Evolutionary conservation across 208 protist genomes (phyloP).

Genomic region (Trypanosoma scelopori): DNA sequence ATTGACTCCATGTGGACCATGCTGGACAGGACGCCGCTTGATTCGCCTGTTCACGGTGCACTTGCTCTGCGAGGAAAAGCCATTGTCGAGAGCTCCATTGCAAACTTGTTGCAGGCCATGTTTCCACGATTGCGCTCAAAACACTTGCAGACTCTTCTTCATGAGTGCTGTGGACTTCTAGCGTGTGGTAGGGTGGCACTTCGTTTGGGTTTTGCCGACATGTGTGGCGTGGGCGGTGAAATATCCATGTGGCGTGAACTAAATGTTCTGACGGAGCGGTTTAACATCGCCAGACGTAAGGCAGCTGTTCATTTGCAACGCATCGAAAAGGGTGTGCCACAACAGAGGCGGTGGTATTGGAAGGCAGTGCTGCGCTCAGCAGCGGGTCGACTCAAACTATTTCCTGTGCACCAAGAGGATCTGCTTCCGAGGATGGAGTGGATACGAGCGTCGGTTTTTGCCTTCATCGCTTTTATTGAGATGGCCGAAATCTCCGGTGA

Average conservation of each 20-base stretch:
- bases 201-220: conserved; percentile 73
- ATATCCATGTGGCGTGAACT: conserved; percentile 87
- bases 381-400: conserved; percentile 54
- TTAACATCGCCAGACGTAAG: conserved; percentile 53
- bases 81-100: conserved; percentile 55
- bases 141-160: conserved; percentile 76
- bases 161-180: conserved; percentile 76
- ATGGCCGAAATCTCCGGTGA: conserved; percentile 68
- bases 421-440: conserved; percentile 84
- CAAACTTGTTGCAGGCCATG: conserved; percentile 35
- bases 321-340: conserved; percentile 72
- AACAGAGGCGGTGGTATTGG: conserved; percentile 90
- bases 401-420: conserved; percentile 69
- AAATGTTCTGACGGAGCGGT: conserved; percentile 71
- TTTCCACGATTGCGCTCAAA: conserved; percentile 84
- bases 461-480: conserved; percentile 79
- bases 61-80: conserved; percentile 71
- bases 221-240: conserved; percentile 64
- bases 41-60: conserved; percentile 79
- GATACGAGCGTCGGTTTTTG: conserved; percentile 73
- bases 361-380: conserved; percentile 69
- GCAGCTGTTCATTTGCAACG: conserved; percentile 69
- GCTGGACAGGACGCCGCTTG: conserved; percentile 74
- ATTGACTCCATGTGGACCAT: conserved; percentile 76
- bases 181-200: conserved; percentile 61